These are phyloP conservation scores for Apiotrichum akiyoshidainum DNA, from an alignment of 1,284 basidiomycete species.

Conservation along the genomic window DNA sequence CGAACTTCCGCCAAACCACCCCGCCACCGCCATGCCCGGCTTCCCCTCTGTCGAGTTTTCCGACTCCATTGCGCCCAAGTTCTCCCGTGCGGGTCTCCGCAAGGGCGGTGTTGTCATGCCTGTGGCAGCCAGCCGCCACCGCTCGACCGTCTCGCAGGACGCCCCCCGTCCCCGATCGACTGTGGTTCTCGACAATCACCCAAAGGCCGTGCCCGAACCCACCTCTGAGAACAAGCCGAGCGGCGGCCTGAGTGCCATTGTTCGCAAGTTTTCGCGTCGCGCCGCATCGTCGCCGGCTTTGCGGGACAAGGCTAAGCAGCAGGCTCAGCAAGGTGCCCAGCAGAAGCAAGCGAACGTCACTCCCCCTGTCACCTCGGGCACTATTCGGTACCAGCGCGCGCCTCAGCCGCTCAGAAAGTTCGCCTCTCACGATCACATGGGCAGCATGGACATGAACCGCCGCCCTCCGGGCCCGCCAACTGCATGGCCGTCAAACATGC, in stretches of 20 bases:
- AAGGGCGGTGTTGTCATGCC: constrained; percentile 14
- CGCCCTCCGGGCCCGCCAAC: too few species aligned
- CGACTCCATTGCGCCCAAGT: constrained; percentile 14
- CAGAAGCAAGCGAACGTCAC: background rate
- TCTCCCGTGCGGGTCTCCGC: constrained; percentile 9
- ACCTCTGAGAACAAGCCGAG: background rate
- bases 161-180: background rate
- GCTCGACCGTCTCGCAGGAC: background rate
- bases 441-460: too few species aligned
- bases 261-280: constrained; percentile 3
- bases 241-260: background rate
- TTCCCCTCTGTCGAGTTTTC: constrained; percentile 13
- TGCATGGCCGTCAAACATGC: too few species aligned
- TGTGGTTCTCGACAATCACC: background rate
- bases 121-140: constrained; percentile 1
- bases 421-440: too few species aligned
- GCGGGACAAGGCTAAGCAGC: background rate
- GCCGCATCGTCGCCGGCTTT: background rate
- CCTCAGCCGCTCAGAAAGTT: too few species aligned
- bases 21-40: constrained; percentile 14
- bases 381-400: too few species aligned
- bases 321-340: background rate
- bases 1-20: constrained; percentile 4
- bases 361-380: too few species aligned
- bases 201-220: background rate